Base-by-base conservation (phyloP, 371 early-diverging fungal species). In the Apophysomyces trapeziformis region DNA sequence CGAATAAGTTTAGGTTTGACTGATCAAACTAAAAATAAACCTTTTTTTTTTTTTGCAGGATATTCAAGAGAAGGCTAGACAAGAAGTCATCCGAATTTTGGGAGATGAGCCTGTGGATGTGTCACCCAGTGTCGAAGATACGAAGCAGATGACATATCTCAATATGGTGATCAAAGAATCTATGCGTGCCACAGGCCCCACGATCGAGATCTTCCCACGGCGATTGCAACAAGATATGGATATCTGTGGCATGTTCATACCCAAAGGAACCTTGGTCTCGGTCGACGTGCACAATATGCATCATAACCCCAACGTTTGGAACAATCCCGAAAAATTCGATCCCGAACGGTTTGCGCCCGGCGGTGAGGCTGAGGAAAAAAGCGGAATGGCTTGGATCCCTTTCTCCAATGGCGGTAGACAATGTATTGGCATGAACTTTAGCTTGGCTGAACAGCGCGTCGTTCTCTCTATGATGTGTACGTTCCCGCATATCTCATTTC, bases 321-420 rank as follows among this genome's bases (percentile, higher is more conserved):
- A 63, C 2, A n/a, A 59, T 14, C 68, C 68, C 7, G 68, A 61
- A 14, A n/a, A 8, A 13, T 67, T 67, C 57, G 58, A 63, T 16
- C 68, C 68, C 14, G 46, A 45, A 35, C 57, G 68, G 8, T 68
- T 68, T 43, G 68, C 63, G 11, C 36, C 21, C n/a, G 56, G 60
- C 36, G 64, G 64, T 13, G 68, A 68, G 38, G 60, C 60, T 44
- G 39, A 39, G 13, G 21, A 16, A 12, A 66, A 70, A 9, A 64
- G 57, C 18, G 70, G 66, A 1, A 11, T 70, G 12, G 16, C 82
- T 9, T 85, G 72, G 70, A 63, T 82, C 6, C 80, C 84, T 4
- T 85, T 85, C 56, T 67, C 75, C 47, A 69, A 70, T 36, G 82
- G 84, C 21, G 60, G 71, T 7, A 73, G 83, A 58, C 71, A 77